phyloP scores from a whole-genome alignment of 768 basidiomycete genomes.

The Mycena pura region DNA sequence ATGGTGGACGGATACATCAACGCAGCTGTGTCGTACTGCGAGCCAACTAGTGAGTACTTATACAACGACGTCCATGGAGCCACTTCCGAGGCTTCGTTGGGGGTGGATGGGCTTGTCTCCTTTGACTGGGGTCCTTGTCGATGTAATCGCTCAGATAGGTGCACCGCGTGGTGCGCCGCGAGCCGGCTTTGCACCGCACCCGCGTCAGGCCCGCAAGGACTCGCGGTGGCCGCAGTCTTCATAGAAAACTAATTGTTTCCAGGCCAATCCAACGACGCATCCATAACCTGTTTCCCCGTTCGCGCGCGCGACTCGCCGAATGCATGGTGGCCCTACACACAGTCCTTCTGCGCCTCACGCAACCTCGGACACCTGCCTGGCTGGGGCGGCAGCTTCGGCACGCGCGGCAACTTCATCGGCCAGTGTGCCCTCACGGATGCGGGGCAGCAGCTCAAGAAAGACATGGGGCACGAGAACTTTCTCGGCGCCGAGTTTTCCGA shows the following conservation, averaged over 20 bases:
- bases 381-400: constrained; percentile 9
- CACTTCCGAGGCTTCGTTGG: no score
- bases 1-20: constrained; percentile 24
- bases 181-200: no score
- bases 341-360: constrained; percentile 18
- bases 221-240: no score
- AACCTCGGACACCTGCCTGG: constrained; percentile 17
- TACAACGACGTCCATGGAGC: no score
- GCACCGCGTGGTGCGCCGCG: no score
- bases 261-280: neutral
- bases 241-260: no score
- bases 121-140: no score
- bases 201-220: no score
- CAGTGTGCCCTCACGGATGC: neutral
- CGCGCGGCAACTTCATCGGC: constrained; percentile 10
- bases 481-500: constrained; percentile 17
- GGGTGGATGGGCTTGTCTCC: no score
- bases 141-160: no score
- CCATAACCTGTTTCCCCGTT: constrained; percentile 24
- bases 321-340: constrained; percentile 27
- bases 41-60: no score
- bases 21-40: constrained; percentile 12
- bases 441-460: constrained; percentile 8
- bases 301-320: constrained; percentile 10
- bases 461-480: constrained; percentile 23